Base-by-base conservation (phyloP, 2,329 filamentous ascomycete genomes). In the Colletotrichum cuscutae region DNA sequence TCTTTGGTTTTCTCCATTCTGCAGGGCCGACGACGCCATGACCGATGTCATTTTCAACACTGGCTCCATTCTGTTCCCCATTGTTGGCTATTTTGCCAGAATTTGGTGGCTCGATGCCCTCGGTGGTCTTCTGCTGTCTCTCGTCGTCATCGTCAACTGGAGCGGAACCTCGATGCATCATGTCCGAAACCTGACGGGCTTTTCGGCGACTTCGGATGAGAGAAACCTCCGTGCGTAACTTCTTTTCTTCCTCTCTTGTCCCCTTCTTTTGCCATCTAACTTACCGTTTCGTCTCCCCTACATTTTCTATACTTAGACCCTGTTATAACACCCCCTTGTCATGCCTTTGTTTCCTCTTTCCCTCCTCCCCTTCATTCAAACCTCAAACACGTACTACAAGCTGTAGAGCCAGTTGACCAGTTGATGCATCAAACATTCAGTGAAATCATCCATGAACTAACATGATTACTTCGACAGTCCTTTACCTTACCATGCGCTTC, bases 401-500 rank as follows among this genome's bases (percentile, higher is more conserved):
- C 35, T 19, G 9, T 19, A 22, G 59, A 42, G 19, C 24, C 37
- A 13, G 37, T 49, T 5, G 59, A 12, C 35, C 11, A 42, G 12
- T 22, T 22, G 15, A 32, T 32, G 12, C 61, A 26, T 54, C n/a
- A n/a, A 26, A 42, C 30, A 58, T 30, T 26, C 32, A 49, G n/a
- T 28, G 11, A 26, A 26, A 19, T 19, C n/a, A 8, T 15, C 12
- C 26, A 28, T n/a, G n/a, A n/a, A 53, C 68, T 71, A 11, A 71
- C 56, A 9, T 11, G 5, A 28, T 5, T 15, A 42, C 58, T 15
- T 52, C 35, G 64, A 63, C 9, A 85, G 82, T 98, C 26, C 87
- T 98, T 1, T 98, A 98, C 83, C 89, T 97, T 76, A 97, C 95
- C 1, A 97, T 98, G 93, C 93, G 95, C 24, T 98, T 98, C 80